Conservation (phyloP, 306 rosid genomes). For the Lotus japonicus region DNA sequence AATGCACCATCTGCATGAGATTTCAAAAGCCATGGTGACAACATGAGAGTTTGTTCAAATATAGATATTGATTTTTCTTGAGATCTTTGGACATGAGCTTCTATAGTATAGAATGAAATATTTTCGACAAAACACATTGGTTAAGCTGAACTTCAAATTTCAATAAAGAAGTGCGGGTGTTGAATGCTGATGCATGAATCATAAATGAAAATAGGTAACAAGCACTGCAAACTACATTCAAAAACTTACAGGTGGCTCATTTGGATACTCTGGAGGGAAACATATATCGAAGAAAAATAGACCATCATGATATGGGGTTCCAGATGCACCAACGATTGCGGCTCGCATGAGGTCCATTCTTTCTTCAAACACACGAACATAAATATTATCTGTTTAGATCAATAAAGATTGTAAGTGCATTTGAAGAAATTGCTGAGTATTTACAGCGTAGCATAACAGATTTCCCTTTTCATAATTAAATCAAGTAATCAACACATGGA, state of each 20-base stretch:
- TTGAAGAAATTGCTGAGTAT: neutral
- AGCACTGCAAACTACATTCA: too few relatives aligned
- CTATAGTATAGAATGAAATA: too few relatives aligned
- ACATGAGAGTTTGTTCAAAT: conserved; percentile 21
- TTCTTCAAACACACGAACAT: conserved; percentile 78
- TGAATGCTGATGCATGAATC: neutral
- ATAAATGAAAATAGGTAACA: neutral
- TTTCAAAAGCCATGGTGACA: conserved; percentile 16
- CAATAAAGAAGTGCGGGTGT: too few relatives aligned
- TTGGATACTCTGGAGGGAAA: conserved; percentile 84
- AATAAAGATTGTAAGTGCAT: conserved; percentile 15
- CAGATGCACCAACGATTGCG: conserved; percentile 84
- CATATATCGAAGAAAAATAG: conserved; percentile 81
- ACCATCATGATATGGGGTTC: conserved; percentile 95
- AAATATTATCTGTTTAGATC: conserved; percentile 62
- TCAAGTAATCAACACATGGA: too few relatives aligned
- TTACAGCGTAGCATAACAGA: neutral
- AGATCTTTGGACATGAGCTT: conserved; percentile 19
- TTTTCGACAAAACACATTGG: too few relatives aligned
- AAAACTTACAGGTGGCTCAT: conserved; percentile 85
- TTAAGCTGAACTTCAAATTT: too few relatives aligned
- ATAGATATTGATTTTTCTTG: neutral
- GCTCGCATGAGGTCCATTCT: conserved; percentile 90
- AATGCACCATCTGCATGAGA: conserved; percentile 75
- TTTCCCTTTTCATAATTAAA: too few relatives aligned